phyloP scores from a whole-genome alignment of 2,329 filamentous ascomycete genomes.

The Phialophora macrospora region DNA sequence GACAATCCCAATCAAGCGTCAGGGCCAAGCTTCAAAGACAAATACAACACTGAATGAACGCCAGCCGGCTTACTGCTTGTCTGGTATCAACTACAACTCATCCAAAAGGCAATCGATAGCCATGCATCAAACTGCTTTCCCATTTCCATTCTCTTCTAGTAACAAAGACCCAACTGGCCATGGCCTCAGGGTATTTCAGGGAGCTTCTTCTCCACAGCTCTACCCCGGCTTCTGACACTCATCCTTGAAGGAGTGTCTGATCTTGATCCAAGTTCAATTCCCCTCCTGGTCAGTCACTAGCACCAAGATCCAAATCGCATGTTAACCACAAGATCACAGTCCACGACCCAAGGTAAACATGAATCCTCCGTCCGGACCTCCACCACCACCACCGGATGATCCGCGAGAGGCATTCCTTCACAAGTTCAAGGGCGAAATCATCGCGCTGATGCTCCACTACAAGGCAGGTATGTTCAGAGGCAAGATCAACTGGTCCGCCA shows the following conservation, averaged over 20 bases:
- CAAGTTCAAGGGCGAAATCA: not conserved
- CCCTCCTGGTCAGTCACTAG: not conserved
- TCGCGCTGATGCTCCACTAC: not conserved
- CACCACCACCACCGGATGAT: not conserved
- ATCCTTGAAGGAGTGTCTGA: not conserved
- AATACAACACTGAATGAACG: not conserved
- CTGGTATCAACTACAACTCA: not conserved
- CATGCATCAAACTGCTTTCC: not conserved
- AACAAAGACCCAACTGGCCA: not conserved
- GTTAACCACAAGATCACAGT: not conserved
- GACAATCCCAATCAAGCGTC: not conserved
- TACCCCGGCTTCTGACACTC: not conserved
- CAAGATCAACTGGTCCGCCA: not conserved
- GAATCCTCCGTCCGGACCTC: not conserved
- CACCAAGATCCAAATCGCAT: not conserved
- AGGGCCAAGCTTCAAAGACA: not conserved
- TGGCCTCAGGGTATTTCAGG: not conserved
- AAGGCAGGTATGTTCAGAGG: slow-evolving; percentile 5
- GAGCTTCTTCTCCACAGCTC: not conserved
- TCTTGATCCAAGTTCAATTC: not conserved
- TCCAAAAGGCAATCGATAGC: not conserved
- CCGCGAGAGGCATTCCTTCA: not conserved
- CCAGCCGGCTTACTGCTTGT: not conserved
- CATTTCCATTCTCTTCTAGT: not conserved
- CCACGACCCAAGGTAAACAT: not conserved